Base-by-base conservation (phyloP, 179 eudicot genomes). In the Spergularia azorica region DNA sequence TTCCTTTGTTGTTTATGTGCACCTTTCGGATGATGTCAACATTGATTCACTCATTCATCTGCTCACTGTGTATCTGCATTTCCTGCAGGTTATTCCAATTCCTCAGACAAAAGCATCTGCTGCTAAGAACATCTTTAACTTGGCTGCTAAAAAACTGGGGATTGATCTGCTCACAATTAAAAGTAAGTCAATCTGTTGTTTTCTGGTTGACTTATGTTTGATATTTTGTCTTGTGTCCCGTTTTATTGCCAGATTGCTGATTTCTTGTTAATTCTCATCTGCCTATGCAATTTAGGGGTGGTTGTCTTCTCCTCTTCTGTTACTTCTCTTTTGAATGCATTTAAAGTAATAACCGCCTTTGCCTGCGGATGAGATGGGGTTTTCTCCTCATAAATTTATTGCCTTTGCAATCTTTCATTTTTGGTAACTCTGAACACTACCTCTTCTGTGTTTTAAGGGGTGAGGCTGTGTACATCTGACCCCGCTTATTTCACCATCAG, bases 81-180 rank as follows among this genome's bases (percentile, higher is more conserved):
- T 77, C 63, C 73, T 77, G 81, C 89, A 95, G 98, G 97, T 83
- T 82, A 81, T 95, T 81, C 99, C 99, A 58, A 77, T 95, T 83
- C 98, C 96, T 55, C 84, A 85, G 32, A 76, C 90, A 60, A 93
- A 79, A 79, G 91, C 87, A 78, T 85, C 97, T 72, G 76, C 84
- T 38, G 83, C 87, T 76, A 87, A 86, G 80, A 87, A 83, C 68
- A 88, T 93, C 63, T 95, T 95, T 83, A 88, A 83, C 79, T 87
- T 95, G 83, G 99, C 99, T 83, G 97, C 99, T 64, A 88, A 94
- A 81, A 90, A 82, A 84, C 77, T 89, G 89, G 95, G 91, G 10
- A 90, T 95, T 76, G 88, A 89, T 71, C 90, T 95, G 76, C 63
- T 73, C 77, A 84, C 81, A 7, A 61, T 91, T 64, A 86, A 89